phyloP scores from a whole-genome alignment of 495 filamentous ascomycete genomes.

The Penicillium roqueforti region DNA sequence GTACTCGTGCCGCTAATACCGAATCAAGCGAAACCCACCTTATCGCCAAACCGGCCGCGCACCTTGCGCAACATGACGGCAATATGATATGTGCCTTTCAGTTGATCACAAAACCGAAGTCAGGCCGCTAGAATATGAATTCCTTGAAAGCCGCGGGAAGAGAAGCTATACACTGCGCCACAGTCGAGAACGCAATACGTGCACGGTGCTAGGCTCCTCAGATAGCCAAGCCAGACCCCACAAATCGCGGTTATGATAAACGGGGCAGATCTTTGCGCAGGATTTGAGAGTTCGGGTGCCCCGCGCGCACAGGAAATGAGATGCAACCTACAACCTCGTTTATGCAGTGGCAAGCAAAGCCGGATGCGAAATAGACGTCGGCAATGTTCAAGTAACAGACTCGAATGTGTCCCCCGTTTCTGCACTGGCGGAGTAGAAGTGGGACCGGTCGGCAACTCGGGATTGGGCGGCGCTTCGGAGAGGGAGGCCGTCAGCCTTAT shows the following conservation, averaged over 20 bases:
- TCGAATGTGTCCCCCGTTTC: constrained; percentile 12
- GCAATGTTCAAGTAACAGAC: constrained; percentile 10
- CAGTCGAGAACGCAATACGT: not conserved
- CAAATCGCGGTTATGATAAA: not conserved
- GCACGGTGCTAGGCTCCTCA: not conserved
- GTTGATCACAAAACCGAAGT: not conserved
- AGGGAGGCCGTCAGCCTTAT: constrained; percentile 22
- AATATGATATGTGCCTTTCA: not conserved
- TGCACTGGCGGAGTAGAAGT: constrained; percentile 17
- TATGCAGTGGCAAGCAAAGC: constrained; percentile 1
- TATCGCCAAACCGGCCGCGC: constrained; percentile 41
- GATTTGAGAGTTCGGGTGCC: not conserved
- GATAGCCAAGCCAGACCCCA: constrained; percentile 6
- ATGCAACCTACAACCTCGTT: not conserved
- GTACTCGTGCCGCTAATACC: not conserved
- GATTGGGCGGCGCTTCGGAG: constrained; percentile 24
- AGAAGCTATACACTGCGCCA: constrained; percentile 6
- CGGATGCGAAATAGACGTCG: constrained; percentile 3
- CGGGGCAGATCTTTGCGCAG: constrained; percentile 3
- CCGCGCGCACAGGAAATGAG: not conserved
- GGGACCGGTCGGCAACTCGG: constrained; percentile 19
- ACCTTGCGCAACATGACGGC: constrained; percentile 43
- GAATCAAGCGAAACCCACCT: constrained; percentile 23
- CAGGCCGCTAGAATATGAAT: not conserved
- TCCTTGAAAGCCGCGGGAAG: not conserved